Evolutionary conservation across 1,284 basidiomycete genomes (phyloP).

Genomic region (Mycosarcoma maydis): DNA sequence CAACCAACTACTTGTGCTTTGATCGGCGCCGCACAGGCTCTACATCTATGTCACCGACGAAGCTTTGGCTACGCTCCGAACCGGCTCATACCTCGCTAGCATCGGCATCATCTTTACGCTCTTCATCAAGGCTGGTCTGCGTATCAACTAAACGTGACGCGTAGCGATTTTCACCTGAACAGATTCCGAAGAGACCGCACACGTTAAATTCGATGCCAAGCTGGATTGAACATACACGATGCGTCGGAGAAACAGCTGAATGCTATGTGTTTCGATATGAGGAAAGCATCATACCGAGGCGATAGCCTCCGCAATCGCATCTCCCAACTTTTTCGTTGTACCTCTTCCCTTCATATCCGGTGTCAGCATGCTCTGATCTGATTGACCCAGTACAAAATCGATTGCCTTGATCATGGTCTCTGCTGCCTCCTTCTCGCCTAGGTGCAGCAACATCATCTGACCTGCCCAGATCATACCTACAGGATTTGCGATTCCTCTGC

Average conservation of each 20-base stretch:
- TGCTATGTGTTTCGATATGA: not conserved
- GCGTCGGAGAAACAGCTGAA: too few species aligned
- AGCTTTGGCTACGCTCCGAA: slow-evolving; percentile 17
- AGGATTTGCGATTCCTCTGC: slow-evolving; percentile 65
- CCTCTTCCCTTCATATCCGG: slow-evolving; percentile 48
- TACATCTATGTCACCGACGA: slow-evolving; percentile 39
- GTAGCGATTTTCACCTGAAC: too few species aligned
- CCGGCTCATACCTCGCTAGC: slow-evolving; percentile 23
- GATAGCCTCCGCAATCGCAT: slow-evolving; percentile 41
- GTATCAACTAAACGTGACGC: slow-evolving; percentile 8
- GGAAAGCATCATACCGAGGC: slow-evolving; percentile 4
- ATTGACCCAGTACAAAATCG: slow-evolving; percentile 67
- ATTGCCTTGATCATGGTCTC: slow-evolving; percentile 71
- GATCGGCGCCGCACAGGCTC: too few species aligned
- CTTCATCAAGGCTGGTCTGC: slow-evolving; percentile 44
- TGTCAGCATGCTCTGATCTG: slow-evolving; percentile 19
- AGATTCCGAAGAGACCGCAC: too few species aligned
- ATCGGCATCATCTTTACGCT: slow-evolving; percentile 45
- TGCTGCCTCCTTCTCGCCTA: slow-evolving; percentile 72
- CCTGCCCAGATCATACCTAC: slow-evolving; percentile 73
- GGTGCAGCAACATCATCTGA: slow-evolving; percentile 72
- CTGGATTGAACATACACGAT: too few species aligned
- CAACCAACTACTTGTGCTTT: too few species aligned
- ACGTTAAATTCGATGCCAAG: too few species aligned
- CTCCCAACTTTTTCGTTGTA: slow-evolving; percentile 30